Conservation (phyloP, 306 rosid species). For the Inga oerstediana region DNA sequence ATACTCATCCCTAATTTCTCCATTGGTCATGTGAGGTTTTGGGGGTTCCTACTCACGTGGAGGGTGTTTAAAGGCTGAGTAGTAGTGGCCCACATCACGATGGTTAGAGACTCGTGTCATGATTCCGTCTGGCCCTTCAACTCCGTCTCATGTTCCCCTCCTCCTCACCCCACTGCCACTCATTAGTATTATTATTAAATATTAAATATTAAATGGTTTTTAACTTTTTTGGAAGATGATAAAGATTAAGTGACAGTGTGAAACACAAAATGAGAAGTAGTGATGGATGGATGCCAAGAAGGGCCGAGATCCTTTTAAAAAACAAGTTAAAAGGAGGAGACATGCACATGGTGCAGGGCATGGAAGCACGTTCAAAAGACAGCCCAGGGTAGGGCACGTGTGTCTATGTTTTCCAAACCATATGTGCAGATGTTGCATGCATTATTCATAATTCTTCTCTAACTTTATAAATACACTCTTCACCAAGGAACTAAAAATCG, state of each 20-base stretch:
- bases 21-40: conserved; percentile 27
- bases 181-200: neutral
- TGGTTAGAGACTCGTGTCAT: conserved; percentile 28
- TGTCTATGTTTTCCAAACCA: neutral
- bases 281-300: too few species aligned
- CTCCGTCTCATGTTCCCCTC: neutral
- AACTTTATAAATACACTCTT: too few species aligned
- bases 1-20: too few species aligned
- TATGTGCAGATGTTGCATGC: too few species aligned
- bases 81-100: conserved; percentile 27
- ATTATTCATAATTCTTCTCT: neutral
- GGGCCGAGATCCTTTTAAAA: too few species aligned
- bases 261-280: neutral
- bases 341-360: conserved; percentile 32
- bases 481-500: too few species aligned
- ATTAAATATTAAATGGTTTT: neutral
- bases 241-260: neutral
- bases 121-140: neutral
- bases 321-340: neutral
- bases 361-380: conserved; percentile 17
- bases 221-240: neutral
- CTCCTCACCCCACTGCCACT: neutral
- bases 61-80: conserved; percentile 36
- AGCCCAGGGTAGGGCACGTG: conserved; percentile 15
- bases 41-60: conserved; percentile 36